These are phyloP conservation scores for Orychophragmus violaceus DNA, from an alignment of 345 rosid species.

Conservation along the genomic window DNA sequence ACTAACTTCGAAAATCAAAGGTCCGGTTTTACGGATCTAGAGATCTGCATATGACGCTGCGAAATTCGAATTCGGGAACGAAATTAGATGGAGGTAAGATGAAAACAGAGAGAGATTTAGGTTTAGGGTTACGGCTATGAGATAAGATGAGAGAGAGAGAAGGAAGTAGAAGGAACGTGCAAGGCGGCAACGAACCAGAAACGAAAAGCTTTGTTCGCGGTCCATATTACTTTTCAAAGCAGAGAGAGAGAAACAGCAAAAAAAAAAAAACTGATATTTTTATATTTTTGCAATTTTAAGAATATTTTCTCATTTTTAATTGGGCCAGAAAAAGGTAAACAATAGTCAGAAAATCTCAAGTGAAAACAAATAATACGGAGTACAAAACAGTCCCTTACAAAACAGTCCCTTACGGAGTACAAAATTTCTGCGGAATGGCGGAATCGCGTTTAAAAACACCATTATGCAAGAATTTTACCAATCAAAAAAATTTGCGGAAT, in stretches of 20 bases:
- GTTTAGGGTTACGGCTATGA: constrained; percentile 47
- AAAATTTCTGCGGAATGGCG: too few species aligned
- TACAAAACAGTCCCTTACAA: neutral
- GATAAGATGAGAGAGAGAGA: constrained; percentile 12
- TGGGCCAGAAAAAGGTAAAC: neutral
- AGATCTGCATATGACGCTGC: constrained; percentile 1
- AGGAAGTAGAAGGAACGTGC: constrained; percentile 41
- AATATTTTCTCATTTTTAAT: neutral
- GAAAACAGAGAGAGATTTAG: constrained; percentile 9
- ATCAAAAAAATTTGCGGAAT: too few species aligned
- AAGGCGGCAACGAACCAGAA: constrained; percentile 59
- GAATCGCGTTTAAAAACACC: too few species aligned
- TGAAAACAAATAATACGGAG: neutral
- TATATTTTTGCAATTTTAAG: neutral
- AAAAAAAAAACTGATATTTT: neutral
- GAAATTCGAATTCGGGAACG: neutral
- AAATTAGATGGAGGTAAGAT: neutral
- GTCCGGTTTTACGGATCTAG: constrained; percentile 35
- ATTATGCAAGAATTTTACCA: too few species aligned
- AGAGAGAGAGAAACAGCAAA: constrained; percentile 7
- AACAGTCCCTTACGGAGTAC: neutral
- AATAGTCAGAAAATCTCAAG: neutral
- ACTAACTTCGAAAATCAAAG: neutral
- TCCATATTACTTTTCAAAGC: constrained; percentile 47
- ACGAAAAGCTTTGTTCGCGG: constrained; percentile 47